Evolutionary conservation across 1,139 yeast genomes (phyloP), one percentile per base, ranked within the genome.

Genomic region (Hemisphaericaspora subhashii): DNA sequence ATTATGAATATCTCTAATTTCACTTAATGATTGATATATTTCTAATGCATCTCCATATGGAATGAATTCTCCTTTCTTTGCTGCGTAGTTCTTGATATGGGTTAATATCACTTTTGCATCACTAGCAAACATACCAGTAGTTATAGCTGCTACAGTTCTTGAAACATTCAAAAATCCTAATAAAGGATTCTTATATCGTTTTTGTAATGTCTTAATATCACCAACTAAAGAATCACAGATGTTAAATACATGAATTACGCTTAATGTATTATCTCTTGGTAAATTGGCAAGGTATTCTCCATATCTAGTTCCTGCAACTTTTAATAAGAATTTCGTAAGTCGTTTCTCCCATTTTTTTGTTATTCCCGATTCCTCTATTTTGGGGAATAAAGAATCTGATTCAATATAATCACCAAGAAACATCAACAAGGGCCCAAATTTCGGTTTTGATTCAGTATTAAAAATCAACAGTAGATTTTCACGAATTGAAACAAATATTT

Each of bases 221-320:
- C 62, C 61, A 10, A 81, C 69, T 14, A 86, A 71, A 27, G 60
- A 58, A 39, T 82, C 83, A 3, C 84, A 79, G 12, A 84, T 69
- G 36, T 79, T 75, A 33, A 80, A 68, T 5, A 86, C 71, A 57
- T 85, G 86, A 21, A 72, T 54, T 10, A 83, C 64, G 39, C 68
- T 77, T 13, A 85, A 62, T 0, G 83, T 68, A 41, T 72, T 69
- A 52, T 85, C 90, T 43, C 86, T 66, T 0, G 95, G 94, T 16
- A 48, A 32, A n/a, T 64, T 64, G 7, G 72, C 66, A 23, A 86
- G 64, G 15, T 81, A 57, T 8, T 74, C 73, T 12, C 81, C 80
- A 52, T 86, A 86, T 48, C 81, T 73, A 3, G 59, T 50, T 45
- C 82, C 87, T 1, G 88, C 74, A 0, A 78, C 69, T 14, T 74